These are phyloP conservation scores for Lipomyces kockii DNA, from an alignment of 805 yeast species.

Conservation along the genomic window DNA sequence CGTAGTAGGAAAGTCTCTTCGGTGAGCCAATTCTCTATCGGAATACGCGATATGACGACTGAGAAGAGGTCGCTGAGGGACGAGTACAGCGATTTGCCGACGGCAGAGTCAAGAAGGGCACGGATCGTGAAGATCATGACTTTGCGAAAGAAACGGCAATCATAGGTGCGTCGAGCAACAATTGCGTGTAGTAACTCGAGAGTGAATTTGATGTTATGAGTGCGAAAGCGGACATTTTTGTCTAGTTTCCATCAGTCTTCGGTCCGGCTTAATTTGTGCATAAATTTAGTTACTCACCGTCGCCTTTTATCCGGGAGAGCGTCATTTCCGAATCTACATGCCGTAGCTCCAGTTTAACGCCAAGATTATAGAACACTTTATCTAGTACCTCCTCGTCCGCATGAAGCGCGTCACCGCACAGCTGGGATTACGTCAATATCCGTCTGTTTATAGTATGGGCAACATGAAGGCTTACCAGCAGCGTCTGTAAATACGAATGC, in stretches of 20 bases:
- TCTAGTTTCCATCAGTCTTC: background rate
- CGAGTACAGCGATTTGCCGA: background rate
- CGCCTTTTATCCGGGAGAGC: background rate
- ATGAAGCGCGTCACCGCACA: background rate
- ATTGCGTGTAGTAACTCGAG: constrained; percentile 7
- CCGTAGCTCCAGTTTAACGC: constrained; percentile 3
- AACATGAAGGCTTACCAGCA: constrained; percentile 9
- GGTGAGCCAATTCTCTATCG: constrained; percentile 9
- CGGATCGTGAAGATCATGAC: constrained; percentile 16
- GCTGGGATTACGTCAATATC: background rate
- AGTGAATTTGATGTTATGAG: constrained; percentile 5
- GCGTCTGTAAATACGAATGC: constrained; percentile 7
- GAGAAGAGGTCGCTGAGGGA: constrained; percentile 12
- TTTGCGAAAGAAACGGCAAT: constrained; percentile 1
- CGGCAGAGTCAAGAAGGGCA: constrained; percentile 17
- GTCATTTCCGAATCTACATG: background rate
- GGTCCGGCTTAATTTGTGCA: background rate
- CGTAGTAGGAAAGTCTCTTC: constrained; percentile 4
- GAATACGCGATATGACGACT: constrained; percentile 8
- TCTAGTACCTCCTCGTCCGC: constrained; percentile 4
- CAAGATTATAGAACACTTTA: constrained; percentile 11
- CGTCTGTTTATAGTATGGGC: background rate
- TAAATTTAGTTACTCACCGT: background rate
- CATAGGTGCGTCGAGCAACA: background rate
- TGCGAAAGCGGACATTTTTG: background rate